Conservation (phyloP, 176 grass and related monocot genomes). For the Triticum dicoccoides region DNA sequence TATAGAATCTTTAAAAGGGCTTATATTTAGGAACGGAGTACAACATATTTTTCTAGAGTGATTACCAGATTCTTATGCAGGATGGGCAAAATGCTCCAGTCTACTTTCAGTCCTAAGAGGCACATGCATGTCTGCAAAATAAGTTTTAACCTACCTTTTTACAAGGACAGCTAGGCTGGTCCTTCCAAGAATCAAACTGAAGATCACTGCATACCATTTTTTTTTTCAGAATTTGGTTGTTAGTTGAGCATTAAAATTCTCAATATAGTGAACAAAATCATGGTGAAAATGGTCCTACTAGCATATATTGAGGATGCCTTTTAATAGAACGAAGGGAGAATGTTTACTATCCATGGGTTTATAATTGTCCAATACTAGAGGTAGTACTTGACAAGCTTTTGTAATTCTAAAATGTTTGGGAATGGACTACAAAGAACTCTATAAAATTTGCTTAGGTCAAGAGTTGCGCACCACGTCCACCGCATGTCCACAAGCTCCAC, state of each 20-base stretch:
- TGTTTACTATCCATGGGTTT: background rate
- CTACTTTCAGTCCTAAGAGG: background rate
- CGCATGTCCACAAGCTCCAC: slow-evolving; percentile 1
- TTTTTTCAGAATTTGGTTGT: background rate
- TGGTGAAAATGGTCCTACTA: background rate
- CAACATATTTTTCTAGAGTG: background rate
- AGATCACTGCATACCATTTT: background rate
- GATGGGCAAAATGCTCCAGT: background rate
- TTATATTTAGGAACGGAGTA: too few relatives aligned
- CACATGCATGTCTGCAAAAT: background rate
- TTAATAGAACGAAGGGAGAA: background rate
- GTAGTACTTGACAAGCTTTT: background rate
- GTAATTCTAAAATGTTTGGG: background rate
- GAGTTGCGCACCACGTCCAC: background rate
- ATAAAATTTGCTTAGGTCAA: background rate
- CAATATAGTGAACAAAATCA: background rate
- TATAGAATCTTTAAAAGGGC: too few relatives aligned
- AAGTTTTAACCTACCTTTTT: background rate
- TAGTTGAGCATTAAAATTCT: background rate
- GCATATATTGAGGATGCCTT: background rate
- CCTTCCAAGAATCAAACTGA: background rate
- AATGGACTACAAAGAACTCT: background rate
- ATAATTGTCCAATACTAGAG: background rate
- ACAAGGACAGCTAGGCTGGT: background rate
- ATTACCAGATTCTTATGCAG: slow-evolving; percentile 3